A percentile compares a stretch with the other conserved stretches of the same genome.
phyloP scores from a whole-genome alignment of 2,329 filamentous ascomycete species.

The Fusarium transvaalense region DNA sequence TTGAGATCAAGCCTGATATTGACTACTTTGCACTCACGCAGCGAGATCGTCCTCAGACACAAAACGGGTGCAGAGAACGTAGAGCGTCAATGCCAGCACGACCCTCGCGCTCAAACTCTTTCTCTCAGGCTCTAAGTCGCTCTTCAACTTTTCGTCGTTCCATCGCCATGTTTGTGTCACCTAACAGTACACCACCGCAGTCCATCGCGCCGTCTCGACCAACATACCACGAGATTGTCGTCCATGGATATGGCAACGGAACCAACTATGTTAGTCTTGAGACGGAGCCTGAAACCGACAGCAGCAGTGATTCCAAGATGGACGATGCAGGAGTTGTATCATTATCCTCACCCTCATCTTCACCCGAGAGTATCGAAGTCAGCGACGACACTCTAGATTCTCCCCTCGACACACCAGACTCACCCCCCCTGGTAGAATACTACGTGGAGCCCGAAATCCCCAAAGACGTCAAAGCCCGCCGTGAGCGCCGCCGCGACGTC shows the following conservation, averaged over 20 bases:
- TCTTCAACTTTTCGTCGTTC: conserved; percentile 54
- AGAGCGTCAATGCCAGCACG: conserved; percentile 38
- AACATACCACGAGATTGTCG: conserved; percentile 64
- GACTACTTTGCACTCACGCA: conserved; percentile 65
- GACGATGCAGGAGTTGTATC: conserved; percentile 25
- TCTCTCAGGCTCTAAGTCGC: conserved; percentile 50
- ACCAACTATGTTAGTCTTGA: conserved; percentile 57
- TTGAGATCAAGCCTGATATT: conserved; percentile 67
- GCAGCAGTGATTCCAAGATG: conserved; percentile 39
- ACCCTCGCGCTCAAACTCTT: conserved; percentile 49
- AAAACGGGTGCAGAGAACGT: conserved; percentile 32
- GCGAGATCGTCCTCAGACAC: conserved; percentile 36
- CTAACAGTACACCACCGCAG: conserved; percentile 35
- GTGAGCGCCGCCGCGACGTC: conserved; percentile 49
- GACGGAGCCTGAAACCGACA: conserved; percentile 7
- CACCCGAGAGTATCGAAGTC: conserved; percentile 41
- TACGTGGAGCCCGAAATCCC: conserved; percentile 28
- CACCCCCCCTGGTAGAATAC: conserved; percentile 35
- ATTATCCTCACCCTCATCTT: not conserved
- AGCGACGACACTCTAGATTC: conserved; percentile 46
- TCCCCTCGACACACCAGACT: conserved; percentile 40
- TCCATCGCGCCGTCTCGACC: conserved; percentile 33
- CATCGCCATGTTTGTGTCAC: conserved; percentile 49
- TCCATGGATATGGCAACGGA: conserved; percentile 67
- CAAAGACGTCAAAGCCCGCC: conserved; percentile 43